Base-by-base conservation (phyloP, 805 yeast species). In the Candida loeiensis region DNA sequence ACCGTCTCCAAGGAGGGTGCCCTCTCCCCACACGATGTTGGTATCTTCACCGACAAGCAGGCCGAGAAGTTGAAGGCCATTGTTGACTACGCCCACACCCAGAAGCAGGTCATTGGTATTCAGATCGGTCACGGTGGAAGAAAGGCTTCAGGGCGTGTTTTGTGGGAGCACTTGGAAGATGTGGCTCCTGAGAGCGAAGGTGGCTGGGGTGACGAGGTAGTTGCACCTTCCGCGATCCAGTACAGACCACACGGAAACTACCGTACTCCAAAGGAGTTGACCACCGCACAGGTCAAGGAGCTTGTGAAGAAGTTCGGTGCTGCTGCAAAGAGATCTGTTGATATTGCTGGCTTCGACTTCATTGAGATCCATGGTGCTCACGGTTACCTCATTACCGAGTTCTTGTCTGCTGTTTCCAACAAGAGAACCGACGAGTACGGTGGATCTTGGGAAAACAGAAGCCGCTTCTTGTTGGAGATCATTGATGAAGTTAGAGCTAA, bases 81-180 rank as follows among this genome's bases (percentile, higher is more conserved):
- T 35, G 76, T 69, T 2, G 74, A 74, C 14, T 69, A 61, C 45
- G 69, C 60, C 4, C 81, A 75, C 46, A 48, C 72, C 0, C 74
- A 73, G 37, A 65, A 64, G 29, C 64, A 60, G 24, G 54, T 54
- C 16, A 67, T 77, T 42, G 84, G 81, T 22, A 56, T 75, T 37
- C 85, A 79, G 54, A 29, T 79, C 17, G 73, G 69, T 11, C 82
- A 77, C 53, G 78, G 74, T 21, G 83, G 82, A 37, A 67, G 80
- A 49, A 74, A 75, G 47, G 67, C 39, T 12, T 45, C 50, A 41
- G 64, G 63, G 14, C 61, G 56, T 27, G 58, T 69, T 8, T 40
- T 49, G 6, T 62, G 51, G 34, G 46, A 56, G 25, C 58, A 54
- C 39, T 48, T 60, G 24, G 65, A 60, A 37, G 55, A 58, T 26